Evolutionary conservation across 225 moss, liverwort and hornwort genomes (phyloP).

Genomic region (Marchantia paleacea): DNA sequence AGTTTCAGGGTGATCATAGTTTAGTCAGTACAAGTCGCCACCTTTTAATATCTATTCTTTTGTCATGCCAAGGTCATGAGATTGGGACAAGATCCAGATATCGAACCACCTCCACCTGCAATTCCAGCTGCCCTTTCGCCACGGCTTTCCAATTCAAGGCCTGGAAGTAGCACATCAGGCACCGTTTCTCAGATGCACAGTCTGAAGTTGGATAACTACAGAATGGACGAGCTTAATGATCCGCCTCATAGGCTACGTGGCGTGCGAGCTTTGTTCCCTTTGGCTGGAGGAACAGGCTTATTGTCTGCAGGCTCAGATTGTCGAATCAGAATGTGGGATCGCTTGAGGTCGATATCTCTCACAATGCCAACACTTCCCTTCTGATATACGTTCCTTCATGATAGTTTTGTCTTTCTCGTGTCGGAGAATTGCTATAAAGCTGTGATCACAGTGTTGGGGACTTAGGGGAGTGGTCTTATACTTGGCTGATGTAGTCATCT

Average conservation of each 20-base stretch:
- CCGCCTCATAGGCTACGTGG: constrained; percentile 88
- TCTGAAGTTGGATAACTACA: constrained; percentile 62
- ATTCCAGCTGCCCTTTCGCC: constrained; percentile 76
- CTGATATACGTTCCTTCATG: neutral
- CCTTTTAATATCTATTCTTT: neutral
- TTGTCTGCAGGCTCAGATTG: constrained; percentile 93
- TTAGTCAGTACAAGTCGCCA: neutral
- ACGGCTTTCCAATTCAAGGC: constrained; percentile 51
- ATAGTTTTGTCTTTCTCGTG: neutral
- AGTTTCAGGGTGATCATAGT: neutral
- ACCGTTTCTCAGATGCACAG: constrained; percentile 36
- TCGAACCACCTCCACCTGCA: constrained; percentile 41
- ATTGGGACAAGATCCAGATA: constrained; percentile 60
- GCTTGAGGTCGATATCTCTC: constrained; percentile 51
- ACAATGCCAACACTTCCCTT: neutral
- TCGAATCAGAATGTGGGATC: constrained; percentile 94
- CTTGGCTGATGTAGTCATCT: too few relatives aligned
- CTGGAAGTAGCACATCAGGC: constrained; percentile 40
- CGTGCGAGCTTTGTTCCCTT: constrained; percentile 82
- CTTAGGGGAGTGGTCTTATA: too few relatives aligned
- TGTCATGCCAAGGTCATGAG: constrained; percentile 65
- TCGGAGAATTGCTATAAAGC: too few relatives aligned
- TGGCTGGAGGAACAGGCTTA: constrained; percentile 77
- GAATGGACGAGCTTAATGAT: constrained; percentile 85
- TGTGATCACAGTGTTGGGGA: neutral